Evolutionary conservation across 306 rosid species (phyloP).

Genomic region (Alnus glutinosa): DNA sequence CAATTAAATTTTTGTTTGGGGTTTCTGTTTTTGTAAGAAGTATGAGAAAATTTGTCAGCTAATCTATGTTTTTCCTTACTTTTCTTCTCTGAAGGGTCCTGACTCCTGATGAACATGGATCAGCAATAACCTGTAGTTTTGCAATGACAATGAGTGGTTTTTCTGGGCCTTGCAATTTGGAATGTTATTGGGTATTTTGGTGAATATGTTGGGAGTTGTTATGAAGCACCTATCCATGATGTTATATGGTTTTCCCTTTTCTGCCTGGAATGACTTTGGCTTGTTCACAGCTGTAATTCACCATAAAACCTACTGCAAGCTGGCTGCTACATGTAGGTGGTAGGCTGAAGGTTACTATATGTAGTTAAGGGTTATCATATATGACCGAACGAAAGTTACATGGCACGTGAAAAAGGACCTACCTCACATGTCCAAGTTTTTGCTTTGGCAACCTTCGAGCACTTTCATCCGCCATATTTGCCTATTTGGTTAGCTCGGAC

Average conservation of each 20-base stretch:
- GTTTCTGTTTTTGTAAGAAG: conserved; percentile 28
- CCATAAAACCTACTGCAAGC: conserved; percentile 25
- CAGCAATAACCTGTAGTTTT: conserved; percentile 23
- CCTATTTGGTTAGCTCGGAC: too few species aligned
- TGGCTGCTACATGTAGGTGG: conserved; percentile 2
- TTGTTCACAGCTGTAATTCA: conserved; percentile 33
- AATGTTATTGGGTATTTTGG: conserved; percentile 8
- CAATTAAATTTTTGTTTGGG: conserved; percentile 26
- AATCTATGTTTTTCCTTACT: conserved; percentile 17
- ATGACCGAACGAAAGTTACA: conserved; percentile 5
- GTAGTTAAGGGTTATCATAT: not conserved
- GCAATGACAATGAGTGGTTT: conserved; percentile 16
- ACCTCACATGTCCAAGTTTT: not conserved
- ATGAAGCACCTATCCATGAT: conserved; percentile 19
- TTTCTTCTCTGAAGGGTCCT: conserved; percentile 18
- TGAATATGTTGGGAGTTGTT: conserved; percentile 17
- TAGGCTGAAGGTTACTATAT: not conserved
- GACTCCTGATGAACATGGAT: not conserved
- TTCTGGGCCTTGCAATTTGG: conserved; percentile 22
- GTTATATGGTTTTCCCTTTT: not conserved
- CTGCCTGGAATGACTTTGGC: conserved; percentile 14
- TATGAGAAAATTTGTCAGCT: conserved; percentile 31
- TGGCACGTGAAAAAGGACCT: conserved; percentile 3
- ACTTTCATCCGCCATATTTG: too few species aligned
- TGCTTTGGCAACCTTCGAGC: not conserved